A percentile compares a stretch with the other conserved stretches of the same genome.
phyloP scores from a whole-genome alignment of 208 protist species.

The Leptomonas pyrrhocoris region DNA sequence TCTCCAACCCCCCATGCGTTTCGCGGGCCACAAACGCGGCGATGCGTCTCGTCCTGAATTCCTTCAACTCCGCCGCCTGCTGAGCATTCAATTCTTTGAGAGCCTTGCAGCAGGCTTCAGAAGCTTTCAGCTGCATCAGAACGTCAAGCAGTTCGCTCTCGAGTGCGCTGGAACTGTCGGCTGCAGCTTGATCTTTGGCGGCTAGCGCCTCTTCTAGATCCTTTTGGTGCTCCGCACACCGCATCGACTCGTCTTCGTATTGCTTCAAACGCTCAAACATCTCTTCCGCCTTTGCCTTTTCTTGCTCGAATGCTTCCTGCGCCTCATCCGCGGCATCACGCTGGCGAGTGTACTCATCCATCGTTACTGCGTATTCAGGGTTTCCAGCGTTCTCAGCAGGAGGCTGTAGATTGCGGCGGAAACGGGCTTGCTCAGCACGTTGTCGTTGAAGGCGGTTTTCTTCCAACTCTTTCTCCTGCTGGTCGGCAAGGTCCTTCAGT shows the following conservation, averaged over 20 bases:
- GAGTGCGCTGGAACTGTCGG: conserved; percentile 10
- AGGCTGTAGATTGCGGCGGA: conserved; percentile 27
- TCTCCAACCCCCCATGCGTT: conserved; percentile 2
- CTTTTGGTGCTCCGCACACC: conserved; percentile 10
- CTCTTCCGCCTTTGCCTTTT: conserved; percentile 24
- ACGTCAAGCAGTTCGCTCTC: conserved; percentile 34
- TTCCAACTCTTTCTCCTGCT: conserved; percentile 45
- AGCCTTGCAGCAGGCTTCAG: conserved; percentile 2
- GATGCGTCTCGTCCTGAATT: conserved; percentile 17
- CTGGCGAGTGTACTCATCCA: conserved; percentile 27
- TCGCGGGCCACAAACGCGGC: conserved; percentile 10
- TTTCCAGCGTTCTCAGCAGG: not conserved
- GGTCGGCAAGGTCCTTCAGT: conserved; percentile 46
- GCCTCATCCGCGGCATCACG: conserved; percentile 14
- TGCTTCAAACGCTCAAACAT: conserved; percentile 18
- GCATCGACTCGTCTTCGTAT: conserved; percentile 20
- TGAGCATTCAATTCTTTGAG: not conserved
- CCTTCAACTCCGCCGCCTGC: not conserved
- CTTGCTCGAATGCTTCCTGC: conserved; percentile 26
- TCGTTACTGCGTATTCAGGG: conserved; percentile 27
- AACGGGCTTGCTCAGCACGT: conserved; percentile 35
- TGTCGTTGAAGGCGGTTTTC: conserved; percentile 32
- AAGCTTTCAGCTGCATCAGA: conserved; percentile 30
- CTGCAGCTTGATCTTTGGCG: conserved; percentile 1
- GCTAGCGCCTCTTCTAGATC: conserved; percentile 25